These are phyloP conservation scores for Datisca glomerata DNA, from an alignment of 306 rosid genomes.

Conservation along the genomic window DNA sequence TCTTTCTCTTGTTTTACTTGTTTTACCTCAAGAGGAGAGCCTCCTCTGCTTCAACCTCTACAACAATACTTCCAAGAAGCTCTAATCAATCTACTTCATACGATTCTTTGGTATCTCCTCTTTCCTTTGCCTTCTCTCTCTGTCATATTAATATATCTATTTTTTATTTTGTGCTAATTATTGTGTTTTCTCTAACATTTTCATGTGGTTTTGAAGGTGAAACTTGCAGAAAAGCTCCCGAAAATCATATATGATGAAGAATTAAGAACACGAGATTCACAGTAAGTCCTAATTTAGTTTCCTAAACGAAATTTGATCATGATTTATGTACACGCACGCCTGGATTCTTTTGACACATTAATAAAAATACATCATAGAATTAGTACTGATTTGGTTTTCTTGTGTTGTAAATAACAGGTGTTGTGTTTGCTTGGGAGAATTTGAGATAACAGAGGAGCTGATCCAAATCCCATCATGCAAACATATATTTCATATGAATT, in stretches of 20 bases:
- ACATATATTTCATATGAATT: conserved; percentile 66
- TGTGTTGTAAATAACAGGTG: too few relatives aligned
- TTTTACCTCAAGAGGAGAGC: conserved; percentile 87
- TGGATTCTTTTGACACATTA: too few relatives aligned
- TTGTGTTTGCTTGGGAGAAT: conserved; percentile 78
- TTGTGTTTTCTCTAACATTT: conserved; percentile 8
- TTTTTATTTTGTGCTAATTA: too few relatives aligned
- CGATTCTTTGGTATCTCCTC: conserved; percentile 35
- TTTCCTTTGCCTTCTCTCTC: background rate
- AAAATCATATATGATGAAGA: conserved; percentile 55
- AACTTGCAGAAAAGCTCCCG: conserved; percentile 51
- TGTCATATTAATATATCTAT: too few relatives aligned
- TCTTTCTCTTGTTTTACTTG: conserved; percentile 62
- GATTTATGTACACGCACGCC: too few relatives aligned
- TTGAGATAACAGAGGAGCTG: conserved; percentile 63
- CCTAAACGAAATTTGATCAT: too few relatives aligned
- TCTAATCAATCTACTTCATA: conserved; percentile 22
- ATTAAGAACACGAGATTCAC: conserved; percentile 44
- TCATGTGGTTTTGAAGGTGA: conserved; percentile 43
- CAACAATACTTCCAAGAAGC: conserved; percentile 26
- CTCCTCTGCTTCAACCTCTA: conserved; percentile 35
- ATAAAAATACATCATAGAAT: too few relatives aligned
- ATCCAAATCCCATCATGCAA: conserved; percentile 57
- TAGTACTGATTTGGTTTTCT: too few relatives aligned
- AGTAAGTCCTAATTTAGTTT: conserved; percentile 37